Evolutionary conservation across 2,329 filamentous ascomycete genomes (phyloP).

Genomic region (Fusarium hostae): DNA sequence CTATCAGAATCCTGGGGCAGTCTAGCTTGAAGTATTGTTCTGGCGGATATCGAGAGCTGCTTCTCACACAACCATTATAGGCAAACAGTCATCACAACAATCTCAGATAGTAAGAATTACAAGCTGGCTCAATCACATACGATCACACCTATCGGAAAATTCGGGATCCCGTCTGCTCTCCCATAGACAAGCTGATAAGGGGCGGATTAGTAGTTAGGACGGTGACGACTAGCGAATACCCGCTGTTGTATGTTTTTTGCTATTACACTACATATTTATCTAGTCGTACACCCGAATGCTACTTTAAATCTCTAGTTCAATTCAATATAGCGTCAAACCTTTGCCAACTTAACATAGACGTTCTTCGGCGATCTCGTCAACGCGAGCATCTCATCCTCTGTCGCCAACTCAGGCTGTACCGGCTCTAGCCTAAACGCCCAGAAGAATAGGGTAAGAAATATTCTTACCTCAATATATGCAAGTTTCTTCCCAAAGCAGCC

Average conservation of each 20-base stretch:
- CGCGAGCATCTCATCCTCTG: conserved; percentile 12
- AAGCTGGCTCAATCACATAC: neutral
- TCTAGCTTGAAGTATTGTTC: neutral
- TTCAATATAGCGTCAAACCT: neutral
- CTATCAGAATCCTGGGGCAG: conserved; percentile 12
- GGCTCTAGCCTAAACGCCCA: conserved; percentile 18
- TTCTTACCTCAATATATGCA: conserved; percentile 28
- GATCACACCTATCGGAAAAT: neutral
- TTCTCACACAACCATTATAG: neutral
- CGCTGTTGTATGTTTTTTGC: neutral
- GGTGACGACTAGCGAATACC: neutral
- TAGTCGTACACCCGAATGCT: too few species aligned
- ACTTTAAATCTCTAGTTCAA: too few species aligned
- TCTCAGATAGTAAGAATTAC: neutral
- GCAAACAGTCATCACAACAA: too few species aligned
- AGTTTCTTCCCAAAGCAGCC: conserved; percentile 37
- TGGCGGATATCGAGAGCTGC: neutral
- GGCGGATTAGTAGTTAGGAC: neutral
- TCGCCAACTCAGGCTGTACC: neutral
- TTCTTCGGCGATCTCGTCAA: conserved; percentile 26
- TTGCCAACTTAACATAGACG: conserved; percentile 10
- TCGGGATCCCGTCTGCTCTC: neutral
- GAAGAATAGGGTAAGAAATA: conserved; percentile 16
- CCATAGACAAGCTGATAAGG: neutral
- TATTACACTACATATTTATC: neutral